Evolutionary conservation across 306 rosid genomes (phyloP), one percentile per base, ranked within the genome.

Genomic region (Hippophae rhamnoides): DNA sequence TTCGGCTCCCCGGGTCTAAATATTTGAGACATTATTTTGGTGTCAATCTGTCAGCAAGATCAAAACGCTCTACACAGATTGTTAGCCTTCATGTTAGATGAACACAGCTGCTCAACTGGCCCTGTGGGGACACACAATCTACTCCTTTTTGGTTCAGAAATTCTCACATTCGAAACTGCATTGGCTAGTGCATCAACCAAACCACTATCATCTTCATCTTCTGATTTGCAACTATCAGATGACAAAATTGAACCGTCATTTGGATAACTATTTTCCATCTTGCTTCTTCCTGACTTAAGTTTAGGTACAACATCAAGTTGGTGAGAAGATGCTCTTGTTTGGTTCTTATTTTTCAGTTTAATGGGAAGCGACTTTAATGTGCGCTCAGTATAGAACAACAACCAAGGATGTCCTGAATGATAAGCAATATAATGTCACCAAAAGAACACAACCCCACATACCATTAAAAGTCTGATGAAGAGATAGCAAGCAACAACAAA

Each of bases 21-120:
- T 69, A 66, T 31, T 31, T 2, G 23, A 69, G 81, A 71, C 57
- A 58, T 69, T 79, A 66, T 54, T 44, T 25, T 7, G 47, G 75
- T 46, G 82, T 81, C 77, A 76, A 80, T 72, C 50, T 62, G 85
- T 85, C 77, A 74, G 75, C 81, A 67, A 72, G 81, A 58, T 93
- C 81, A 93, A 77, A 88, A 93, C 45, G 99, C 99, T 86, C 80
- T 88, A 81, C 99, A 93, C 69, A 88, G 99, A 81, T 88, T 80
- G 86, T 81, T 92, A 77, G 95, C 79, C 79, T 80, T 85, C 90
- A 92, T 63, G 88, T 88, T 93, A 88, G 99, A 88, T 52, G 99
- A 93, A 72, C 86, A 77, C 62, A 86, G 95, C 85, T 93, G 97
- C 85, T 86, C 90, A 52, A 88, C 78, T 6, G 94, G 95, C 50